Evolutionary conservation across 441 rosid genomes (phyloP).

Genomic region (Geranium incanum): DNA sequence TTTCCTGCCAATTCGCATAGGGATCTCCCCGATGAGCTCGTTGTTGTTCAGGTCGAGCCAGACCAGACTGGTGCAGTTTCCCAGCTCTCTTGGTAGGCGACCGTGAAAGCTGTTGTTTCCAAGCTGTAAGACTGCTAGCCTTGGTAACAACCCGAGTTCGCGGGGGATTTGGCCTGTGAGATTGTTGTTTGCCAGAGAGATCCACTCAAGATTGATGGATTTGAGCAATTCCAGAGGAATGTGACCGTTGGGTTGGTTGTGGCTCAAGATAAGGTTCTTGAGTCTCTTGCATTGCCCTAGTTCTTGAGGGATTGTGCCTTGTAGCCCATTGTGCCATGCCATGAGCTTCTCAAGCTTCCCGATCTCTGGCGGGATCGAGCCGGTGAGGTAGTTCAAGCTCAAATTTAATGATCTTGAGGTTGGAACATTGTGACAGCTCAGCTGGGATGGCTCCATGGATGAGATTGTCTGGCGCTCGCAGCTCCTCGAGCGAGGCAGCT

Average conservation of each 20-base stretch:
- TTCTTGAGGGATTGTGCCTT: conserved; percentile 67
- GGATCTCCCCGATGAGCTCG: conserved; percentile 82
- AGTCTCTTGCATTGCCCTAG: conserved; percentile 60
- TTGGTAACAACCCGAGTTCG: conserved; percentile 54
- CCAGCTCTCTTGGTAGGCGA: conserved; percentile 80
- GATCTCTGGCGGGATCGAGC: conserved; percentile 70
- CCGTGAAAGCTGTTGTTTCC: conserved; percentile 83
- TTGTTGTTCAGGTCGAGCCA: conserved; percentile 91
- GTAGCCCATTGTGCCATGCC: conserved; percentile 79
- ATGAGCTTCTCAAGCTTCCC: conserved; percentile 75
- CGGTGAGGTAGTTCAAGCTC: conserved; percentile 77
- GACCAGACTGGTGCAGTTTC: conserved; percentile 73
- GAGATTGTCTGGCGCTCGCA: conserved; percentile 76
- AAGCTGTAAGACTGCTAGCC: conserved; percentile 82
- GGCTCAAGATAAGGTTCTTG: conserved; percentile 76
- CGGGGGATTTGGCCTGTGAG: conserved; percentile 58
- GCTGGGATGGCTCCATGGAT: conserved; percentile 65
- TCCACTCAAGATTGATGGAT: conserved; percentile 83
- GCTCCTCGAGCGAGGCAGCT: conserved; percentile 64
- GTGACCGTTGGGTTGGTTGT: conserved; percentile 65
- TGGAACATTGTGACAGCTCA: conserved; percentile 58
- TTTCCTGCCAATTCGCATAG: conserved; percentile 79
- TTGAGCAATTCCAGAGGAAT: conserved; percentile 67
- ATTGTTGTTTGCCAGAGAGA: conserved; percentile 76
- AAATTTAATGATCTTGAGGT: conserved; percentile 66